Conservation (phyloP, 1,284 basidiomycete genomes). For the Lentinus polychrous region DNA sequence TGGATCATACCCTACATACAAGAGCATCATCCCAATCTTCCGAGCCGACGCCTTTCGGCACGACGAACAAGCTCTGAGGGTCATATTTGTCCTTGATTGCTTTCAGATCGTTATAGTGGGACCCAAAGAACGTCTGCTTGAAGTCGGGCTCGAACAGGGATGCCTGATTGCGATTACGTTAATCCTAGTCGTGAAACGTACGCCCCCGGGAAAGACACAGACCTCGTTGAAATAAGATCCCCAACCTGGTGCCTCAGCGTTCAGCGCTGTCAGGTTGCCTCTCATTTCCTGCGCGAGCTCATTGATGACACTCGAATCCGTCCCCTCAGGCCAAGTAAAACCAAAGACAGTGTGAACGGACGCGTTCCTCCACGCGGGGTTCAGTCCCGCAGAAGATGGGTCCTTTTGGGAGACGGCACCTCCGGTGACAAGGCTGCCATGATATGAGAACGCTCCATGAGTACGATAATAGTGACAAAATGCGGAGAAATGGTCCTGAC, state of each 20-base stretch:
- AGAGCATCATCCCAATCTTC: constrained; percentile 29
- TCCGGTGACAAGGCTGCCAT: constrained; percentile 31
- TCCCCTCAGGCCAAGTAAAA: constrained; percentile 27
- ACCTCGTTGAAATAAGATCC: constrained; percentile 39
- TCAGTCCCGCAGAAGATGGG: constrained; percentile 32
- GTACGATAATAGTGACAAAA: no score
- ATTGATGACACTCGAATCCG: constrained; percentile 21
- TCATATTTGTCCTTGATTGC: constrained; percentile 39
- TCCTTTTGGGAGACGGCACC: constrained; percentile 30
- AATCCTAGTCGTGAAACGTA: background rate
- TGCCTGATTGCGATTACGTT: constrained; percentile 20
- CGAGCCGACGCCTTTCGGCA: constrained; percentile 36
- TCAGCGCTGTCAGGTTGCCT: constrained; percentile 20
- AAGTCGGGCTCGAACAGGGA: constrained; percentile 32
- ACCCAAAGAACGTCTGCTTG: constrained; percentile 36
- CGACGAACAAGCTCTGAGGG: constrained; percentile 34
- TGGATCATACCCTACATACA: constrained; percentile 16
- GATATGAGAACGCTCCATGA: no score
- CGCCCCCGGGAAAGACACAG: no score
- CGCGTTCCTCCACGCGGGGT: constrained; percentile 37
- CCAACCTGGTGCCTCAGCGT: constrained; percentile 22
- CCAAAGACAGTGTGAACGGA: constrained; percentile 23
- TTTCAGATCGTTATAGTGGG: constrained; percentile 33
- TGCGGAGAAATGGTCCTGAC: no score
- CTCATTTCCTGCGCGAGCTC: constrained; percentile 20